These are phyloP conservation scores for Citrus hindsii DNA, from an alignment of 345 rosid genomes.

Conservation along the genomic window DNA sequence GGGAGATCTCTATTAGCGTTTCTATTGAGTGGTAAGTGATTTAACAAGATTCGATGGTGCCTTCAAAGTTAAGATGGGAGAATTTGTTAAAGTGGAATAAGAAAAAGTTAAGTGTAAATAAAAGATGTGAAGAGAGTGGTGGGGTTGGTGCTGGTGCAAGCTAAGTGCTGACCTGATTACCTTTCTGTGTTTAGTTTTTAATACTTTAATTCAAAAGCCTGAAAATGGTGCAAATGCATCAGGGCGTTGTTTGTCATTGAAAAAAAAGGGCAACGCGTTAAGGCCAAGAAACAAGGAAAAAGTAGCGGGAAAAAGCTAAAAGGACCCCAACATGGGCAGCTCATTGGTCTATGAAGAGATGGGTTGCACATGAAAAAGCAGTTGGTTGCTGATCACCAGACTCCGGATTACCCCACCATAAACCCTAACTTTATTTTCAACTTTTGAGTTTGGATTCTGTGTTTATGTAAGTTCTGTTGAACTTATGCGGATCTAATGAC, in stretches of 20 bases:
- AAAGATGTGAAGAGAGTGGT: neutral
- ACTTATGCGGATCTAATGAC: neutral
- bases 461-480: neutral
- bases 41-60: slow-evolving; percentile 11
- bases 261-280: slow-evolving; percentile 27
- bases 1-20: slow-evolving; percentile 12
- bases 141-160: neutral
- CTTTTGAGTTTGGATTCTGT: neutral
- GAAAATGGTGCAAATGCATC: neutral
- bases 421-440: neutral
- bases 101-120: neutral
- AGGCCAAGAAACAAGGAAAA: slow-evolving; percentile 21
- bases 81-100: neutral
- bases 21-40: slow-evolving; percentile 8
- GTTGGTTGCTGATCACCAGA: slow-evolving; percentile 15
- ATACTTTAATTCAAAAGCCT: neutral
- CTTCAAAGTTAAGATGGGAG: neutral
- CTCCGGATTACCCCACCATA: neutral
- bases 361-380: slow-evolving; percentile 37
- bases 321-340: slow-evolving; percentile 22
- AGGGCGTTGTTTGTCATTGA: slow-evolving; percentile 20
- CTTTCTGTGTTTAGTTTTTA: neutral
- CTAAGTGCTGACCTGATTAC: neutral
- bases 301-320: neutral
- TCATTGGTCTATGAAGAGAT: slow-evolving; percentile 36